These are phyloP conservation scores for Uronychia binucleata DNA, from an alignment of 73 alveolate genomes.

Conservation along the genomic window DNA sequence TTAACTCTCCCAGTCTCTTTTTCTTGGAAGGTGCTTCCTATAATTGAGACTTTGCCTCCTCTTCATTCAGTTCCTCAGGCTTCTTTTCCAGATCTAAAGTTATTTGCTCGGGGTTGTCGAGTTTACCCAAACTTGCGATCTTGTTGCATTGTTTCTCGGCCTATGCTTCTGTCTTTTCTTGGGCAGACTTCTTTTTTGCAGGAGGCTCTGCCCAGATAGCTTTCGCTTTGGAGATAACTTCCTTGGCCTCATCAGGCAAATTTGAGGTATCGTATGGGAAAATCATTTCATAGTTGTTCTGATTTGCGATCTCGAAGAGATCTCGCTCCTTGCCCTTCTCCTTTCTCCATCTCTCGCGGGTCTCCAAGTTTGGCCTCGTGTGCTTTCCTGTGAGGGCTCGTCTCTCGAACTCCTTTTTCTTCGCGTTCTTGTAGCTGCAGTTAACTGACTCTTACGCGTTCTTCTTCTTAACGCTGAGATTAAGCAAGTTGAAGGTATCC, in stretches of 20 bases:
- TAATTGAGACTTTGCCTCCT: background rate
- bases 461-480: constrained; percentile 28
- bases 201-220: constrained; percentile 30
- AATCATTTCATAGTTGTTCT: background rate
- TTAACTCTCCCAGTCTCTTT: background rate
- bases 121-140: too few relatives aligned
- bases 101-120: background rate
- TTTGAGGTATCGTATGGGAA: background rate
- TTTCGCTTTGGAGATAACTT: constrained; percentile 8
- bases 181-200: constrained; percentile 2
- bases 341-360: background rate
- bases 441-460: constrained; percentile 9
- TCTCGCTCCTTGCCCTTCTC: background rate
- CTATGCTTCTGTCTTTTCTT: too few relatives aligned
- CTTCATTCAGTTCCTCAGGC: background rate
- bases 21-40: background rate
- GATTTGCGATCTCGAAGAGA: background rate
- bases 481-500: constrained; percentile 43
- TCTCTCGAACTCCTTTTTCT: background rate
- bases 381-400: background rate
- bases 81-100: background rate
- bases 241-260: background rate
- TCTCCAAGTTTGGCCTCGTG: background rate
- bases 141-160: too few relatives aligned
- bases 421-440: background rate